Evolutionary conservation across 2,329 filamentous ascomycete genomes (phyloP).

Genomic region (Aspergillus sp.): DNA sequence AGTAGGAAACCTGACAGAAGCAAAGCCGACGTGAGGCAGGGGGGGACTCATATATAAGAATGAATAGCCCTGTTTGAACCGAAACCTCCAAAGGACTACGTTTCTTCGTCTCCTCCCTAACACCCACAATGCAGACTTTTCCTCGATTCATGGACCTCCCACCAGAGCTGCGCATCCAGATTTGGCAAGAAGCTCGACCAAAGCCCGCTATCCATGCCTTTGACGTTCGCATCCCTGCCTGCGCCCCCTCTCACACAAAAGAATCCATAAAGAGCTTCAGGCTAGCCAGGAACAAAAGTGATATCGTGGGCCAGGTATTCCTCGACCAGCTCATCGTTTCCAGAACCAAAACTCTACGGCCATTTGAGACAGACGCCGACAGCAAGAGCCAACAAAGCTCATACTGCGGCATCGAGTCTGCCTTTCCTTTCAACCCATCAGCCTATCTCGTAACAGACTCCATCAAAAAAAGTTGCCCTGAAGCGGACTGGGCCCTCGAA

Average conservation of each 20-base stretch:
- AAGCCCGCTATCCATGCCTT: background rate
- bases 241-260: background rate
- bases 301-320: background rate
- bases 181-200: background rate
- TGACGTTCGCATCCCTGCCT: background rate
- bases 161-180: background rate
- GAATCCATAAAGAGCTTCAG: background rate
- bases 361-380: background rate
- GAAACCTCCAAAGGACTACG: no score
- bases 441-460: background rate
- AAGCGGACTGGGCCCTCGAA: background rate
- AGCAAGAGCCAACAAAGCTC: background rate
- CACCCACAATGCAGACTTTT: background rate
- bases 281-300: background rate
- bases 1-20: no score
- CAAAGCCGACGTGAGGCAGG: no score
- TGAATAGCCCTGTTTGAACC: no score
- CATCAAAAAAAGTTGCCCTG: background rate
- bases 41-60: no score
- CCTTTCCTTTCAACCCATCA: background rate
- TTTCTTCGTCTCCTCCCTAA: no score
- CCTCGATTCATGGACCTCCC: background rate
- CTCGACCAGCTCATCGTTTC: background rate
- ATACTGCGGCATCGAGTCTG: background rate
- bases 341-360: background rate